phyloP scores from a whole-genome alignment of 208 protist species.

The Acanthamoeba castellanii region DNA sequence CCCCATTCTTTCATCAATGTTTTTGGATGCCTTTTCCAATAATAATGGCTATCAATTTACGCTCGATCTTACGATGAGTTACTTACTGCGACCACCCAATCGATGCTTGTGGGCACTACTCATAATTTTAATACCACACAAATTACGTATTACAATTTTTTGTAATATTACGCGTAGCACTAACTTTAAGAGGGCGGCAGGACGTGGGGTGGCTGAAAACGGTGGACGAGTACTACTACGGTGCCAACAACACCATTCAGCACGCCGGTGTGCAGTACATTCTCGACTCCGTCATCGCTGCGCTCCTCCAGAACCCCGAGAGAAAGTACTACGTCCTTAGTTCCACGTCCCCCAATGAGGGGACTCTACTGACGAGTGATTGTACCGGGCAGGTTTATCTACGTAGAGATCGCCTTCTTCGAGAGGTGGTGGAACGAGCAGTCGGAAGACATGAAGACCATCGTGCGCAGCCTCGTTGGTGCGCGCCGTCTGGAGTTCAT shows the following conservation, averaged over 20 bases:
- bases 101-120: too few species aligned
- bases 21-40: background rate
- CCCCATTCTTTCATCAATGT: background rate
- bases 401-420: constrained; percentile 76
- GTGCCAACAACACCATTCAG: constrained; percentile 83
- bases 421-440: constrained; percentile 71
- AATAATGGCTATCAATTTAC: background rate
- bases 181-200: background rate
- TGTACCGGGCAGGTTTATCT: constrained; percentile 47
- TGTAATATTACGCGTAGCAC: too few species aligned
- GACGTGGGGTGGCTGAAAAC: constrained; percentile 84
- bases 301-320: constrained; percentile 39
- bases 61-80: too few species aligned
- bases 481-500: constrained; percentile 75
- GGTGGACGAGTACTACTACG: constrained; percentile 83
- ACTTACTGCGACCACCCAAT: too few species aligned
- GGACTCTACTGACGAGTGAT: too few species aligned
- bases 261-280: constrained; percentile 83
- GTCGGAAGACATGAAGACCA: constrained; percentile 50
- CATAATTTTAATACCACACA: too few species aligned
- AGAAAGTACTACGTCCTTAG: background rate
- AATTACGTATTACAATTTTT: too few species aligned
- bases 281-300: constrained; percentile 78
- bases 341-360: background rate
- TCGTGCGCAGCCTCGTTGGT: constrained; percentile 26